Evolutionary conservation across 2,329 filamentous ascomycete genomes (phyloP), one percentile per base, ranked within the genome.

Genomic region (Colletotrichum tabaci): DNA sequence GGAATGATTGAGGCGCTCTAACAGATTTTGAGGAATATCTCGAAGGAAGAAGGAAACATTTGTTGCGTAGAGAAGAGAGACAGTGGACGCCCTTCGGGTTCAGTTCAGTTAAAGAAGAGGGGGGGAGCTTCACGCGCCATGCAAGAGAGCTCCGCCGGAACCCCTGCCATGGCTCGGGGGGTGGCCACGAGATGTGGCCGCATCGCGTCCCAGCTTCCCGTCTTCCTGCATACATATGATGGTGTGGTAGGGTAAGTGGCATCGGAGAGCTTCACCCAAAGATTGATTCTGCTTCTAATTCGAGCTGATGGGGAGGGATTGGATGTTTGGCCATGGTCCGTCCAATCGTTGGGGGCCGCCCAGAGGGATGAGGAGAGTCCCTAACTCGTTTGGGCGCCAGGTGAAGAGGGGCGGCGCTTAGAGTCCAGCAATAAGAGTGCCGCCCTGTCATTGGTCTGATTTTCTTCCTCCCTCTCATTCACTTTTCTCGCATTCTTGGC

Each of bases 361-460:
- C 23, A 72, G 70, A 47, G 38, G 46, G 52, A 57, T 42, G 61
- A 55, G 30, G 16, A 65, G 61, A 40, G 35, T 72, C 61, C 50
- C 61, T 65, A 71, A 71, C 70, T 72, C 35, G 47, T 72, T 61
- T 58, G 42, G 70, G 70, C 61, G 61, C 67, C 61, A 66, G 70
- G 30, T 70, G 61, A 70, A 64, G 70, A 66, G 67, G 66, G 70
- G 61, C 67, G 70, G 70, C 70, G 70, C 70, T 72, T 72, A 72
- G 38, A 71, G 49, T 23, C 65, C 61, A 61, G 57, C 67, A 42
- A 61, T 61, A 55, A 57, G 38, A 10, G 35, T 38, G 35, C 9
- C 52, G 47, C 46, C 38, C 52, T 70, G 18, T 53, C 16, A 65
- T 70, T 70, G 66, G 69, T 30, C 56, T 50, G 30, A 21, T 12